Conservation (phyloP, 805 yeast genomes). For the Cyberlindnera mycetangii region DNA sequence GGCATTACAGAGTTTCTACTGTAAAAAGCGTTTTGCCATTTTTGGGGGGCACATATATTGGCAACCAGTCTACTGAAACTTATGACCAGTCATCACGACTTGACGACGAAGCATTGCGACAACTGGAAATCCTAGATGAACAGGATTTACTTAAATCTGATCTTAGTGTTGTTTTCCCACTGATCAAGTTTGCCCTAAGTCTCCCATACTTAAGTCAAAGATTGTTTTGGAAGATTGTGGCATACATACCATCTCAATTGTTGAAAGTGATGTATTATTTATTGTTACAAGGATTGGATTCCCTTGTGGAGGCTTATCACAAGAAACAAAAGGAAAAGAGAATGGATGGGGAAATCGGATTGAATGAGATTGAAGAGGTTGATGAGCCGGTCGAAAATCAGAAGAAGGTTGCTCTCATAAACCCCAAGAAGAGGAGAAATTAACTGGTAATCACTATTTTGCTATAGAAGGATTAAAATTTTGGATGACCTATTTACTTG, state of each 20-base stretch:
- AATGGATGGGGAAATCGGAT: too few species aligned
- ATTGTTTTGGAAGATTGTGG: slow-evolving; percentile 14
- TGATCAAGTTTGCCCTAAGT: slow-evolving; percentile 5
- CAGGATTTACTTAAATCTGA: slow-evolving; percentile 5
- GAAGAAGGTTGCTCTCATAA: not conserved
- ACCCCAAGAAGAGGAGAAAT: slow-evolving; percentile 4
- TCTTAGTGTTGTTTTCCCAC: slow-evolving; percentile 5
- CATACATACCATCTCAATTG: slow-evolving; percentile 17
- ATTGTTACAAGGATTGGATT: slow-evolving; percentile 13
- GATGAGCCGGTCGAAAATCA: not conserved
- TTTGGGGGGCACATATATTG: not conserved
- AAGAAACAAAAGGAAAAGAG: slow-evolving; percentile 3
- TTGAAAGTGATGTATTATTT: slow-evolving; percentile 9
- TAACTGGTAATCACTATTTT: too few species aligned
- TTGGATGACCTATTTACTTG: slow-evolving; percentile 1
- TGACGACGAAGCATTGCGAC: slow-evolving; percentile 11
- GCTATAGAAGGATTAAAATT: too few species aligned
- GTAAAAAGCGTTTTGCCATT: slow-evolving; percentile 1
- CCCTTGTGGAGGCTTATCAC: slow-evolving; percentile 11
- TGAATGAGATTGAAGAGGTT: not conserved
- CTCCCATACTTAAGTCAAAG: slow-evolving; percentile 12
- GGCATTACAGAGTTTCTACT: not conserved
- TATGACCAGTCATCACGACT: too few species aligned
- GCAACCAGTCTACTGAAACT: not conserved
- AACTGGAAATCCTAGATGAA: slow-evolving; percentile 9